Evolutionary conservation across 2,329 filamentous ascomycete genomes (phyloP), one percentile per base, ranked within the genome.

Genomic region (Pseudonectria buxi): DNA sequence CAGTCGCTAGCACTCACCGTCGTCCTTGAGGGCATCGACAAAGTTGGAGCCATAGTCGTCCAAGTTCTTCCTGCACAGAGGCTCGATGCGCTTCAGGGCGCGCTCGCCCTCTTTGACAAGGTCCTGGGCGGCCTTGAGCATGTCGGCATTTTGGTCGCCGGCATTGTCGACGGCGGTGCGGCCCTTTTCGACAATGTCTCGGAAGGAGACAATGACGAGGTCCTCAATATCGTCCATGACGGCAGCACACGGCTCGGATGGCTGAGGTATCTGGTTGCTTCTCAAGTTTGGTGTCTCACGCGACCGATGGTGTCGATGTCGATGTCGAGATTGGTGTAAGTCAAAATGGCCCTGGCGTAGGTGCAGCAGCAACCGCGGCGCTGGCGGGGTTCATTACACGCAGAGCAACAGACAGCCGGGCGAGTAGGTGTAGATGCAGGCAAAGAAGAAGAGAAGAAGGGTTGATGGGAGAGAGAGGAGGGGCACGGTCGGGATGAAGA

Each of bases 131-230:
- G 69, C 67, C 54, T 65, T 69, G 49, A 64, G 57, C 72, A 77
- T 76, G 29, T 6, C 18, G 9, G 44, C 39, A 41, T 65, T 56
- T 15, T 61, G 51, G 36, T 63, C 58, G 26, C 57, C 65, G 9
- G 69, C 69, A 60, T 74, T 74, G 16, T 63, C 58, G 31, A 67
- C 48, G 1, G 72, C 72, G 10, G 48, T 40, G 24, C 58, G 67
- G 24, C 65, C 71, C 57, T 73, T 74, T 28, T 71, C 65, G 33
- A 73, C 64, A 36, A 76, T 66, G 29, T 76, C 70, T 34, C 56
- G 62, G 46, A 76, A 76, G 18, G 71, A 70, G 25, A 61, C 60
- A 18, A 74, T 55, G 26, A 74, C 67, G 30, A 76, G 64, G 29
- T 62, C 58, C 29, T 48, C 46, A 15, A 66, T 56, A 32, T 62